Base-by-base conservation (phyloP, 2,329 filamentous ascomycete genomes). In the Aspergillus spinulosporus region DNA sequence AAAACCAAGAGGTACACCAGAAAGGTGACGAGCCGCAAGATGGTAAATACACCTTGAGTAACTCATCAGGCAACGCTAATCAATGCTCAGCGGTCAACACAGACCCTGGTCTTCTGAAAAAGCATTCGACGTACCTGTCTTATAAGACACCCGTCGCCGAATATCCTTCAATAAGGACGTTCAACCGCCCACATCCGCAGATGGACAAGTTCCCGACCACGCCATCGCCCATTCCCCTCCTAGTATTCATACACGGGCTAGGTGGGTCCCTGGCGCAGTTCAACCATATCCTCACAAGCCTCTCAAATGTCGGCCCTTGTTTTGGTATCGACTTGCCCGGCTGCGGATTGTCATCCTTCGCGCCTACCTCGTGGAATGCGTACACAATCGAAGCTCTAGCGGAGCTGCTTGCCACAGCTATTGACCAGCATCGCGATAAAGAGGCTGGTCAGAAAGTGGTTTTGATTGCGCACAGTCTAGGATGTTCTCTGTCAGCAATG, bases 221-320 rank as follows among this genome's bases (percentile, higher is more conserved):
- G 59, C 89, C 90, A 1, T 81, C 83, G 0, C 87, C 89, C 0
- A 76, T 97, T 8, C 94, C 94, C 1, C 77, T 99, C 7, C 77
- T 97, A 3, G 92, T 97, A 43, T 96, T 95, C 69, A 80, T 97
- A 56, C 94, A 97, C 68, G 94, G 94, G 1, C 81, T 97, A 7
- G 94, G 93, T n/a, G 94, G 94, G 48, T 96, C 90, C 0, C 83
- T 92, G 26, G 88, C 91, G 8, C 94, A 97, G 68, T 97, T 97
- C 69, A 83, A 90, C 54, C 85, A 89, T 31, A 77, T 97, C 4
- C 76, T 97, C 12, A 88, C 85, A 15, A 94, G 90, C 71, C 80
- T 99, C 48, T 84, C 89, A 49, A 91, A 95, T 68, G 79, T 92
- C 48, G 91, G 89, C 9, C 88, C 92, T 47, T 96, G 92, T 70